Percentiles rank a stretch among this genome's conserved stretches.
Evolutionary conservation across 805 yeast genomes (phyloP).

Genomic region (Hanseniaspora nectarophila): DNA sequence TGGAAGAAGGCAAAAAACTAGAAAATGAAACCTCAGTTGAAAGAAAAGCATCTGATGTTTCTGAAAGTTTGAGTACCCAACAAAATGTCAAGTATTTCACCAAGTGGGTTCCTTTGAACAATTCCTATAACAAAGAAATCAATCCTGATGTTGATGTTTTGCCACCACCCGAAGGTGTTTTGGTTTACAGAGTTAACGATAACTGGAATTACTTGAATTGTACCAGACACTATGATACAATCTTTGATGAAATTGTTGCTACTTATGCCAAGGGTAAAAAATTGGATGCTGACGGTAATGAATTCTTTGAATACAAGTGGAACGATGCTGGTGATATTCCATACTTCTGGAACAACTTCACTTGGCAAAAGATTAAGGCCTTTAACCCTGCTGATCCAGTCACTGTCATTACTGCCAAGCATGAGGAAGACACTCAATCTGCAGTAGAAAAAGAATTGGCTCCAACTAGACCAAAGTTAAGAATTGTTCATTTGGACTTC

Average conservation of each 20-base stretch:
- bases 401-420: slow-evolving; percentile 7
- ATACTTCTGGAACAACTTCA: slow-evolving; percentile 14
- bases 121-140: slow-evolving; percentile 30
- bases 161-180: slow-evolving; percentile 84
- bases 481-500: slow-evolving; percentile 70
- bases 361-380: slow-evolving; percentile 2
- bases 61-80: not conserved
- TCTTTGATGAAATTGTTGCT: slow-evolving; percentile 54
- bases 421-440: slow-evolving; percentile 18
- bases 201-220: slow-evolving; percentile 73
- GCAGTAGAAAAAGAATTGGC: slow-evolving; percentile 17
- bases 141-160: slow-evolving; percentile 47
- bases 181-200: slow-evolving; percentile 75
- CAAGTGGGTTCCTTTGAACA: slow-evolving; percentile 56
- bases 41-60: slow-evolving; percentile 9
- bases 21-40: slow-evolving; percentile 5
- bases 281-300: slow-evolving; percentile 32
- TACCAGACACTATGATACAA: slow-evolving; percentile 55
- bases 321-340: slow-evolving; percentile 67
- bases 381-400: slow-evolving; percentile 21
- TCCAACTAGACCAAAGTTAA: slow-evolving; percentile 47
- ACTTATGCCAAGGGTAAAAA: slow-evolving; percentile 50
- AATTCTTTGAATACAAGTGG: slow-evolving; percentile 53
- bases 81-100: slow-evolving; percentile 36
- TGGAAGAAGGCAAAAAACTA: slow-evolving; percentile 16